phyloP scores from a whole-genome alignment of 495 filamentous ascomycete species.

The Penicillium malachiteum region DNA sequence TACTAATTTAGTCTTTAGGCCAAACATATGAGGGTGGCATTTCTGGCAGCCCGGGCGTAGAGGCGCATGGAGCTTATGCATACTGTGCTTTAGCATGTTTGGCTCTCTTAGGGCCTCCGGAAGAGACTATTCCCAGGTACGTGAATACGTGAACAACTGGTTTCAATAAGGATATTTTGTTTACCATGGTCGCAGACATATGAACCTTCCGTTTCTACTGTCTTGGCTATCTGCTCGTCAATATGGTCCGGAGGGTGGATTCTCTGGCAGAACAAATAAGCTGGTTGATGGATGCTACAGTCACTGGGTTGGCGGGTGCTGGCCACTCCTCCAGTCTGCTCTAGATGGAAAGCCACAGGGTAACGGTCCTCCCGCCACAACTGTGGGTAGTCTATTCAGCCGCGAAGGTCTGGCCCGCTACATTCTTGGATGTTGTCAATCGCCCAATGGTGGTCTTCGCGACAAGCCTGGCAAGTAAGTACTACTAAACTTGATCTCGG shows the following conservation, averaged over 20 bases:
- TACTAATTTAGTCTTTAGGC: conserved; percentile 48
- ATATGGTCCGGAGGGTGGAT: conserved; percentile 87
- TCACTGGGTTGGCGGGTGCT: conserved; percentile 95
- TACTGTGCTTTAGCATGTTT: conserved; percentile 91
- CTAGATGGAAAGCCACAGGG: conserved; percentile 50
- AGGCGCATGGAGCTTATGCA: conserved; percentile 95
- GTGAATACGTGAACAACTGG: no score
- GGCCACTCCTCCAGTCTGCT: conserved; percentile 84
- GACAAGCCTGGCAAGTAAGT: conserved; percentile 92
- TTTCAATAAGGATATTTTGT: conserved; percentile 12
- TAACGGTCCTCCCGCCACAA: conserved; percentile 15
- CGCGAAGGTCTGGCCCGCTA: conserved; percentile 83
- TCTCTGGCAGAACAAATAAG: conserved; percentile 94
- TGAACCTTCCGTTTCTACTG: conserved; percentile 74
- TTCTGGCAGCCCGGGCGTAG: conserved; percentile 71
- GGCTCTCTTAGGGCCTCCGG: conserved; percentile 75
- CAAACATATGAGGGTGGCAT: conserved; percentile 96
- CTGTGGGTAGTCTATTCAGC: conserved; percentile 63
- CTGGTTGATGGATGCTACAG: conserved; percentile 97
- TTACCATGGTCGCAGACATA: conserved; percentile 52
- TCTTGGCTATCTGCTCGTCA: conserved; percentile 89
- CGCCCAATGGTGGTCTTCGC: conserved; percentile 73
- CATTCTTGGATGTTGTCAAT: conserved; percentile 85
- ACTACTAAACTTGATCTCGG: neutral
- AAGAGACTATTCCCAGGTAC: conserved; percentile 65